Base-by-base conservation (phyloP, 1,139 yeast genomes). In the Pichia sp. region DNA sequence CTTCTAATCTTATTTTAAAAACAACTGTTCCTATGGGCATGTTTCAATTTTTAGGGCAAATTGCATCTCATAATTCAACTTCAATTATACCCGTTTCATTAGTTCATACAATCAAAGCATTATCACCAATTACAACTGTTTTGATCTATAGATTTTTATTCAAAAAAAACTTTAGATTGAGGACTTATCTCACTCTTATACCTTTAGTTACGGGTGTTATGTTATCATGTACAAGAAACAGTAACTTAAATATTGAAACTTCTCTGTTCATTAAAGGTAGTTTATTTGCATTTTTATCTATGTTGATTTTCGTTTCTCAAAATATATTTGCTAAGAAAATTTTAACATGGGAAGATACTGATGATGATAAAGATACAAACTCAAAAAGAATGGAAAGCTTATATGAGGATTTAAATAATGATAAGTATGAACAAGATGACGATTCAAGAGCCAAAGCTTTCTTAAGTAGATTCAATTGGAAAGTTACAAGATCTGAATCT, bases 11-110 rank as follows among this genome's bases (percentile, higher is more conserved):
- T 45, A 72, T 86, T 38, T 62, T 88, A 22, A 63, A 71, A 48
- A 80, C 92, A 32, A 86, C 95, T 0, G 76, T 87, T 27, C 97
- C 97, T 23, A 86, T 90, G 96, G 97, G 97, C 3, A 70, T 82
- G 50, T 90, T 90, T 67, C 97, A 90, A 68, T 85, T 90, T 54
- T 71, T 82, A 29, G 97, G 97, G 20, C 97, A 90, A 65, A 79
- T 89, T 52, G 79, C 95, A 13, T 80, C 95, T 7, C 96, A 89
- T 64, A 85, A 85, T 65, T 92, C 97, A 24, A 88, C 96, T 2
- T 77, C 89, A 3, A 67, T 84, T 53, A 85, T 90, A 43, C 96
- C 97, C 0, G 96, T 90, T 18, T 85, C 96, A 6, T 69, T 90
- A 55, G 96, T 90, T 26, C 96, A 89, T 65, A 89, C 96, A 18